Base-by-base conservation (phyloP, 106 monocot species). In the Dendrobium nobile region DNA sequence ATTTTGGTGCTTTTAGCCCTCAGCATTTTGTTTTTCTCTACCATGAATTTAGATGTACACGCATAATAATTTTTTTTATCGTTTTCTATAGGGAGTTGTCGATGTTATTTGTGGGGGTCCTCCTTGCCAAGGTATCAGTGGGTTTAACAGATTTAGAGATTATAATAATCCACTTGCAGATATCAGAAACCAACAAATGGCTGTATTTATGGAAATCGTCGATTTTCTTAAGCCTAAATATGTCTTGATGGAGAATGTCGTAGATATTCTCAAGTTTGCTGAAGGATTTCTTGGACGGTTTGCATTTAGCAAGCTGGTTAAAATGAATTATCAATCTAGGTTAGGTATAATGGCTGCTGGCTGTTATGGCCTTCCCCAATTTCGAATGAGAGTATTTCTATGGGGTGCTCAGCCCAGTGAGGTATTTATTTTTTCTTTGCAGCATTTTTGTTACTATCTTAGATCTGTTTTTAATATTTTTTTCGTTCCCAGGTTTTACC, bases 161-260 rank as follows among this genome's bases (percentile, higher is more conserved):
- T 41, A 0, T 6, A 44, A 84, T 17, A 82, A 78, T 47, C 99
- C 99, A 5, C 77, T 99, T 1, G 75, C 88, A 6, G 99, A 99
- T 61, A 77, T 68, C 4, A 99, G 93, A 41, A 99, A 99, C 56
- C 33, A 83, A 9, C 99, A 99, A 54, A 85, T 99, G 87, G 56
- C 79, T 0, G 85, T 90, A 1, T 99, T 87, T 55, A 99, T 99
- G 99, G 88, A 93, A 13, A 90, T 99, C 80, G 90, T 99, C 20
- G 82, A 91, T 4, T 88, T 79, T 82, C 77, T 99, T 1, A 95
- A 93, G 43, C 95, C 99, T 11, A 95, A 80, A 41, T 99, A 68
- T 85, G 95, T 99, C 16, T 80, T 99, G 0, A 99, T 95, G 99
- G 99, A 99, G 59, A 99, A 99, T 90, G 99, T 99, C 0, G 99